phyloP scores from a whole-genome alignment of 2,329 filamentous ascomycete species.

The Paracoccidioides lutzii region DNA sequence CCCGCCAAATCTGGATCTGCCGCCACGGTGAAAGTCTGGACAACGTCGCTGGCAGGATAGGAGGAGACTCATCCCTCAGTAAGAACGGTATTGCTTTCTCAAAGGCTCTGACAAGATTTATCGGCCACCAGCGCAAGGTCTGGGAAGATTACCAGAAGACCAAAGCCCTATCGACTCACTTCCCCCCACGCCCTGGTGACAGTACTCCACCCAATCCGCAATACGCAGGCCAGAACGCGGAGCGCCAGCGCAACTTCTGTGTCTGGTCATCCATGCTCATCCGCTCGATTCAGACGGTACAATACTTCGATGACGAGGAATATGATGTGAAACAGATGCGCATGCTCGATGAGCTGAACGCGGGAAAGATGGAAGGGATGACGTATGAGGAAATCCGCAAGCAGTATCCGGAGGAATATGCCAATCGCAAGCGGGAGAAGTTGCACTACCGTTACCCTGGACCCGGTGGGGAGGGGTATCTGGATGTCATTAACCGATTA shows the following conservation, averaged over 20 bases:
- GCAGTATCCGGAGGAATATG: slow-evolving; percentile 70
- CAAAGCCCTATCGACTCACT: slow-evolving; percentile 62
- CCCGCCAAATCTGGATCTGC: slow-evolving; percentile 96
- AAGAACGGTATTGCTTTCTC: slow-evolving; percentile 70
- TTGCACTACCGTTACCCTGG: slow-evolving; percentile 94
- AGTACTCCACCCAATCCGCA: slow-evolving; percentile 92
- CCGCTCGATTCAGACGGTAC: slow-evolving; percentile 73
- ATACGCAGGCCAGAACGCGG: slow-evolving; percentile 38
- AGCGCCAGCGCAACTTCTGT: slow-evolving; percentile 74
- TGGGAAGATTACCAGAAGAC: slow-evolving; percentile 76
- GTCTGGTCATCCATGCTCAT: slow-evolving; percentile 98
- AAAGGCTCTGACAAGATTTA: slow-evolving; percentile 66
- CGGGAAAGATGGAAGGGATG: slow-evolving; percentile 84
- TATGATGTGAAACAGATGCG: slow-evolving; percentile 96
- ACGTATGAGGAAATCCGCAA: slow-evolving; percentile 81
- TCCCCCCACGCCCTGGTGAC: slow-evolving; percentile 83
- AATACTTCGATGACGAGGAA: slow-evolving; percentile 88
- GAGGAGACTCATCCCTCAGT: slow-evolving; percentile 76
- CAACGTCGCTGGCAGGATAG: slow-evolving; percentile 77
- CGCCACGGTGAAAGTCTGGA: slow-evolving; percentile 84
- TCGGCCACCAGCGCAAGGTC: slow-evolving; percentile 62
- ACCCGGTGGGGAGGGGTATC: slow-evolving; percentile 87
- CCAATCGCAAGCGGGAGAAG: slow-evolving; percentile 69
- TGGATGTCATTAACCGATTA: slow-evolving; percentile 91
- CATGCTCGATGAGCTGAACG: slow-evolving; percentile 93